Evolutionary conservation across 441 rosid species (phyloP).

Genomic region (Dalechampia spathulata): DNA sequence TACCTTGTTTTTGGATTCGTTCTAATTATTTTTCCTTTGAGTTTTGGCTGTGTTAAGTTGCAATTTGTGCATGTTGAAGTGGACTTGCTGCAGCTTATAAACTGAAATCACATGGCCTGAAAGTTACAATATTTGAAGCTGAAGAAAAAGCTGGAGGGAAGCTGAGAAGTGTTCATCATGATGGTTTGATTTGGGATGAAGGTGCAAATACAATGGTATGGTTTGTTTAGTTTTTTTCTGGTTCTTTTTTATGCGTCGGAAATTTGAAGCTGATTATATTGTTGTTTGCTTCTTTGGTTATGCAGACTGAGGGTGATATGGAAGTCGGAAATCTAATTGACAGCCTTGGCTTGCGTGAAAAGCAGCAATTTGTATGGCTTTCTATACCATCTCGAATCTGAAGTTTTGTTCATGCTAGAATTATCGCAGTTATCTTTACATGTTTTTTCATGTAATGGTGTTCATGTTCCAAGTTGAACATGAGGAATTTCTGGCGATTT

Average conservation of each 20-base stretch:
- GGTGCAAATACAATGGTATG: conserved; percentile 94
- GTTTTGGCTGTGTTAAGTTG: conserved; percentile 5
- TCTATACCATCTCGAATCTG: conserved; percentile 2
- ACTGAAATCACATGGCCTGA: conserved; percentile 70
- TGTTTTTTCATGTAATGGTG: neutral
- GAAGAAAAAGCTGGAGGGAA: conserved; percentile 84
- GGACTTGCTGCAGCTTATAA: conserved; percentile 91
- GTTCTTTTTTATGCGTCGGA: neutral
- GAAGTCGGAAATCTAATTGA: conserved; percentile 66
- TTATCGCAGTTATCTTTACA: neutral
- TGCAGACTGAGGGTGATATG: conserved; percentile 75
- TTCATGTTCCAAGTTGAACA: neutral
- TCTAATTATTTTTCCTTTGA: neutral
- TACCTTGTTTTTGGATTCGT: neutral
- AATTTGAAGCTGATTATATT: neutral
- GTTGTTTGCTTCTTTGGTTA: conserved; percentile 4
- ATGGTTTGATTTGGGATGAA: conserved; percentile 80
- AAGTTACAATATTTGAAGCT: conserved; percentile 77
- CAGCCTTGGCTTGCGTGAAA: conserved; percentile 74
- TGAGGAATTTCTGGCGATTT: neutral
- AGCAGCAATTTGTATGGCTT: conserved; percentile 71
- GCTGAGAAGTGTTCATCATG: conserved; percentile 54
- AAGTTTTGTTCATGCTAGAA: neutral
- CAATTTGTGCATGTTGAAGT: conserved; percentile 26
- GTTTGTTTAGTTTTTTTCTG: neutral